Conservation (phyloP, 208 protist genomes). For the Tritrichomonas musculus region DNA sequence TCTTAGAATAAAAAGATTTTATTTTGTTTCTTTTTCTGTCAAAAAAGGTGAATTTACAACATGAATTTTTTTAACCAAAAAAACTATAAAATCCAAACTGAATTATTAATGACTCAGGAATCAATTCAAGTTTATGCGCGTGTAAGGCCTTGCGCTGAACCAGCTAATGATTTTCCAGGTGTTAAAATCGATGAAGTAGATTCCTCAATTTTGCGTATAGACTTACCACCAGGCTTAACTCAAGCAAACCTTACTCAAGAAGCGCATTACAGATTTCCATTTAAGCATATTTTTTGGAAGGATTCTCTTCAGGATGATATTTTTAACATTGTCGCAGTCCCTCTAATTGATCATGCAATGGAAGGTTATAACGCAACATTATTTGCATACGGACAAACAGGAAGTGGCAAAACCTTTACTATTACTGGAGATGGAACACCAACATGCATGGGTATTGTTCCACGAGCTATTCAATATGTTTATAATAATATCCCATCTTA, state of each 20-base stretch:
- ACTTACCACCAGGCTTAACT: neutral
- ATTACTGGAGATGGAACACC: neutral
- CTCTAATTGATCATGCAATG: neutral
- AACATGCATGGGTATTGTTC: neutral
- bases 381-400: conserved; percentile 35
- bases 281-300: neutral
- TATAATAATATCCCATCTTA: neutral
- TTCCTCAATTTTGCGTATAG: neutral
- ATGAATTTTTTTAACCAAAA: too few species aligned
- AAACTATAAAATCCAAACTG: too few species aligned
- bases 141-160: neutral
- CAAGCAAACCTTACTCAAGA: neutral
- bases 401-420: conserved; percentile 29
- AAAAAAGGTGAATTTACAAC: too few species aligned
- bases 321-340: neutral
- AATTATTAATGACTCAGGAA: conserved; percentile 27
- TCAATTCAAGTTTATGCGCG: neutral
- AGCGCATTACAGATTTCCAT: neutral
- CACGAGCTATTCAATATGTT: neutral
- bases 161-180: neutral
- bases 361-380: conserved; percentile 14
- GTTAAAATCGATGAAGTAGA: neutral
- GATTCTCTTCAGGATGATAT: neutral
- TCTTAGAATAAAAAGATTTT: too few species aligned
- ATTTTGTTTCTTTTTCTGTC: too few species aligned